These are phyloP conservation scores for Aspergillus costaricaensis DNA, from an alignment of 2,329 filamentous ascomycete species.

Conservation along the genomic window DNA sequence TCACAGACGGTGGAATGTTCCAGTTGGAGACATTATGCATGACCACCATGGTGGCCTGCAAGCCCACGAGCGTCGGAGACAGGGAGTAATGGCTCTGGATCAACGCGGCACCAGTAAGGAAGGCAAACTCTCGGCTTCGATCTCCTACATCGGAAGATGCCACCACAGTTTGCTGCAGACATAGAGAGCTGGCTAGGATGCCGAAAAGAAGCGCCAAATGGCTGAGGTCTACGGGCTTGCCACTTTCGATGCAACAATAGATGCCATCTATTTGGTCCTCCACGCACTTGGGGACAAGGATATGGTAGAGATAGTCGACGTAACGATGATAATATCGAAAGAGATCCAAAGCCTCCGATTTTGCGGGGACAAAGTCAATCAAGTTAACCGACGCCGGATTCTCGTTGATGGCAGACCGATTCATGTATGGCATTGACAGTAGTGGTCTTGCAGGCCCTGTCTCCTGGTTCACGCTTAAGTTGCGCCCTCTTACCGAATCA, in stretches of 20 bases:
- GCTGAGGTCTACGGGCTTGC: constrained; percentile 22
- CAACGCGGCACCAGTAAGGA: constrained; percentile 34
- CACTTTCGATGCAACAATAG: constrained; percentile 29
- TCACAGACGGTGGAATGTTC: constrained; percentile 25
- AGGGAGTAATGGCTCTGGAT: constrained; percentile 33
- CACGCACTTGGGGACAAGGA: constrained; percentile 32
- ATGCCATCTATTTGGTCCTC: constrained; percentile 30
- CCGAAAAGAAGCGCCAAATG: constrained; percentile 39
- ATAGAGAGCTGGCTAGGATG: constrained; percentile 35
- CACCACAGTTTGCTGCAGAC: constrained; percentile 26
- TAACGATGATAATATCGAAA: constrained; percentile 38
- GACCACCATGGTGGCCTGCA: constrained; percentile 37
- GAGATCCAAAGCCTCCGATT: constrained; percentile 31
- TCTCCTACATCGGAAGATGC: constrained; percentile 23
- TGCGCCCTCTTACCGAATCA: constrained; percentile 6
- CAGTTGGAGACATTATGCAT: constrained; percentile 32
- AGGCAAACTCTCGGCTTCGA: constrained; percentile 30
- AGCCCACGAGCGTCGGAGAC: constrained; percentile 34
- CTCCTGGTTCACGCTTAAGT: not conserved
- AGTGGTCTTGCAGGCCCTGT: not conserved
- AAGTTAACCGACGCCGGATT: constrained; percentile 27
- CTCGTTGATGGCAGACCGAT: constrained; percentile 16
- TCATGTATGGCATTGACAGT: not conserved
- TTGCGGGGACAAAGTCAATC: constrained; percentile 28
- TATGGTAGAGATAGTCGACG: constrained; percentile 40